Evolutionary conservation across 2,329 filamentous ascomycete species (phyloP), one percentile per base, ranked within the genome.

Genomic region (Trichothecium sympodiale): DNA sequence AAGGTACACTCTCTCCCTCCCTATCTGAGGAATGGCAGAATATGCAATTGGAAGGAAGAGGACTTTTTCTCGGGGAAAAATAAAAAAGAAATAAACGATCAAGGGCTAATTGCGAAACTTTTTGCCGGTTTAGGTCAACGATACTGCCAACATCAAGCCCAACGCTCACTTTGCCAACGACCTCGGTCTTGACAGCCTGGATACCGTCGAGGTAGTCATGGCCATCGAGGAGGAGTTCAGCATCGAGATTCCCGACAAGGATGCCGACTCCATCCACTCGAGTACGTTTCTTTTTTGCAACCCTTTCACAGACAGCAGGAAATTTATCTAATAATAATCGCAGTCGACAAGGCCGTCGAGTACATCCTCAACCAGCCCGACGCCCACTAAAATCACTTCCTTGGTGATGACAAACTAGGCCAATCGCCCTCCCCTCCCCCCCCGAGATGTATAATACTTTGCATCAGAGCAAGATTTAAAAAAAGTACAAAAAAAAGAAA

Each of bases 151-250:
- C 61, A 85, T 98, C 59, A 85, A 79, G 54, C 66, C 76, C 44
- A 71, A 69, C 36, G 81, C 89, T 40, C 88, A 96, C 75, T 98
- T 98, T 67, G 75, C 86, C 58, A 96, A 95, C 62, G 89, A 98
- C 66, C 83, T 98, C 45, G 91, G 88, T 47, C 72, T 98, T 54
- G 91, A 98, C 71, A 93, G 83, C 67, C 76, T 98, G 62, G 91
- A 98, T 63, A 95, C 91, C 45, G 91, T 98, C 45, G 91, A 98
- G 74, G 91, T 98, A 48, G 91, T 98, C 53, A 98, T 98, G 91
- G 91, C 91, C 48, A 96, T 98, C 65, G 91, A 98, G 76, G 91
- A 98, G 67, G 70, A 79, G 54, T 77, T 79, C 57, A 76, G 86
- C 81, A 91, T 95, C 61, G 88, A 95, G 75, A 95, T 95, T 54